Base-by-base conservation (phyloP, 192 early-diverging fungal species). In the Phycomyces blakesleeanus region DNA sequence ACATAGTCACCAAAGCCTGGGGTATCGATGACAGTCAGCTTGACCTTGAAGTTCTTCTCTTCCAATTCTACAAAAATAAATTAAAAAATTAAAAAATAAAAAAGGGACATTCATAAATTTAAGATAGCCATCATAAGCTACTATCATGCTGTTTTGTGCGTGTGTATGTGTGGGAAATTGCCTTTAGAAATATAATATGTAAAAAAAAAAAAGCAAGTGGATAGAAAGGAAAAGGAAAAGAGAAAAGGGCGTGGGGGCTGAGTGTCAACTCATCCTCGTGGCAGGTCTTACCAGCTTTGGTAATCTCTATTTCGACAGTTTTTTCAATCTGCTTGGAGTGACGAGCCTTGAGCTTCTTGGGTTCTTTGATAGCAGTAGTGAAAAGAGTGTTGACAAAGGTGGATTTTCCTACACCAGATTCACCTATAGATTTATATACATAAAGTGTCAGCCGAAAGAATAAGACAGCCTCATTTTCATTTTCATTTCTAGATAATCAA, bases 301-400 rank as follows among this genome's bases (percentile, higher is more conserved):
- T 92, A 69, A 99, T 92, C 72, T 94, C 95, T 79, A 99, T 98
- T 73, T 95, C 89, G 57, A 99, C 96, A 37, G 96, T 99, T 71
- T 90, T 85, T 71, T 97, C 93, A 37, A 93, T 77, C 80, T 96
- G 89, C 82, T 96, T 93, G 71, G 89, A 83, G 81, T 87, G 88
- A 60, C 96, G 91, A 29, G 84, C 76, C 11, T 49, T 29, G 22
- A 57, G 25, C 26, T 59, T 65, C 52, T 69, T 61, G 26, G 67
- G 56, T 8, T 74, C 50, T 6, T 74, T 74, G 40, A 67, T 84
- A 37, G 85, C 86, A 37, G 91, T 85, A 59, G 91, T 90, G 70
- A 97, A 98, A 59, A 98, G 73, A 41, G 96, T 98, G 83, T 98
- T 98, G 83, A 97, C 90, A 54, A 97, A 82, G n/a, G 96, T 98